These are phyloP conservation scores for Aspergillus incahuasiensis DNA, from an alignment of 495 filamentous ascomycete genomes.

Conservation along the genomic window DNA sequence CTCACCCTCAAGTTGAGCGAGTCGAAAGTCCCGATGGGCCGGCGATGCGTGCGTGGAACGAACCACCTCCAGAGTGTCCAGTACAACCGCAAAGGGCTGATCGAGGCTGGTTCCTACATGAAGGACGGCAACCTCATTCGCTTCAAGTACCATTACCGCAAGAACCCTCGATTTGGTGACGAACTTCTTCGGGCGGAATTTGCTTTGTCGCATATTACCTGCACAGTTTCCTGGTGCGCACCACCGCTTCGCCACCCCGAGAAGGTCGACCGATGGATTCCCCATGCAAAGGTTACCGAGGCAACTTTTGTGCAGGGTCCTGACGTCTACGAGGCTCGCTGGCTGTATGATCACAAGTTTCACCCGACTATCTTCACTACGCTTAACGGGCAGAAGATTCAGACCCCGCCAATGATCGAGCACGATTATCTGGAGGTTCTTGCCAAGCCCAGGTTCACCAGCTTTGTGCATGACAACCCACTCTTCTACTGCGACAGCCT, in stretches of 20 bases:
- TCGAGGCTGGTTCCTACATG: slow-evolving; percentile 51
- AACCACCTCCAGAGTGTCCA: slow-evolving; percentile 45
- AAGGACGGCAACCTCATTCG: slow-evolving; percentile 51
- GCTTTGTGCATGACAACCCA: slow-evolving; percentile 54
- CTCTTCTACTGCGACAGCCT: slow-evolving; percentile 48
- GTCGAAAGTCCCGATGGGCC: slow-evolving; percentile 41
- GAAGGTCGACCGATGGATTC: slow-evolving; percentile 55
- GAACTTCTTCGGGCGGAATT: slow-evolving; percentile 56
- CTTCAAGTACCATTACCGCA: slow-evolving; percentile 57
- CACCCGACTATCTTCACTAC: slow-evolving; percentile 56
- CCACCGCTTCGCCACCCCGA: slow-evolving; percentile 49
- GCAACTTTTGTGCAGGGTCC: slow-evolving; percentile 52
- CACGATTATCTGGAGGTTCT: slow-evolving; percentile 53
- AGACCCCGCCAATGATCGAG: slow-evolving; percentile 57
- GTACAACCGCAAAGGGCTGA: slow-evolving; percentile 53
- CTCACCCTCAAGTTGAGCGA: slow-evolving; percentile 26
- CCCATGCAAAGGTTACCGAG: slow-evolving; percentile 54
- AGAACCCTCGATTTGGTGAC: slow-evolving; percentile 51
- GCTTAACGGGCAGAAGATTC: slow-evolving; percentile 49
- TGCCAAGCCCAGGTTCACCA: slow-evolving; percentile 50
- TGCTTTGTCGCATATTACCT: slow-evolving; percentile 50
- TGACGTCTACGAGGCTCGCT: slow-evolving; percentile 51
- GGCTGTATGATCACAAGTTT: slow-evolving; percentile 60
- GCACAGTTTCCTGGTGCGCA: slow-evolving; percentile 55
- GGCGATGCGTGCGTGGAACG: slow-evolving; percentile 45